These are phyloP conservation scores for Chlamydomonas sp. DNA, from an alignment of 139 green algal genomes.

Conservation along the genomic window DNA sequence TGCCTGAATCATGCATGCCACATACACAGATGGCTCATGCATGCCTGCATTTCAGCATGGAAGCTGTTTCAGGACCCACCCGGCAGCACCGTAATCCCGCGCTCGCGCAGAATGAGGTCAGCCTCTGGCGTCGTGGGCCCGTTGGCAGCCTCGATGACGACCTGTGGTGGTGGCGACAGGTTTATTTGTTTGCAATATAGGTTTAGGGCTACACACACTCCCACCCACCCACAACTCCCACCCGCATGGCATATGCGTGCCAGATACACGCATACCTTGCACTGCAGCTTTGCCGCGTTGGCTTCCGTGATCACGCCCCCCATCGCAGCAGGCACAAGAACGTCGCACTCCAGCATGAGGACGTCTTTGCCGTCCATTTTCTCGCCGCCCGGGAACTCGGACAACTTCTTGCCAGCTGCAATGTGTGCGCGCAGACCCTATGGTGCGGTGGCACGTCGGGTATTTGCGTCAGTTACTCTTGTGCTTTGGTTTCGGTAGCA, in stretches of 20 bases:
- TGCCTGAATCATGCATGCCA: background rate
- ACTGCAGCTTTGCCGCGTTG: constrained; percentile 48
- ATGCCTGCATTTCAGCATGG: background rate
- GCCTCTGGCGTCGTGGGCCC: constrained; percentile 67
- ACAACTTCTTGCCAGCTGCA: constrained; percentile 30
- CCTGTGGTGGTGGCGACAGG: too few species aligned
- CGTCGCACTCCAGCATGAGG: constrained; percentile 60
- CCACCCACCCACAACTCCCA: too few species aligned
- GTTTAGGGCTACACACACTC: background rate
- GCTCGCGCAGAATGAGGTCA: constrained; percentile 58
- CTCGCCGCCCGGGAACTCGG: constrained; percentile 28
- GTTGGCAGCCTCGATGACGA: constrained; percentile 87
- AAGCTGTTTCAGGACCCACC: constrained; percentile 20
- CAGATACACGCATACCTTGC: too few species aligned
- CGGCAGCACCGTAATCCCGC: constrained; percentile 62
- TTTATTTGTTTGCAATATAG: too few species aligned
- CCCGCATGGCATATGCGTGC: too few species aligned
- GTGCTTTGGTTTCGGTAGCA: too few species aligned
- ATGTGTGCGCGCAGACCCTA: constrained; percentile 51
- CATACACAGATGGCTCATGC: background rate
- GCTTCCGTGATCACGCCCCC: constrained; percentile 34
- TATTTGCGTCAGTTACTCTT: too few species aligned
- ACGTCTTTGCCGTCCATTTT: constrained; percentile 35
- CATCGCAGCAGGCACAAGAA: constrained; percentile 83
- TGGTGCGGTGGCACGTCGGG: background rate